These are phyloP conservation scores for Delonix regia DNA, from an alignment of 306 rosid genomes.

Conservation along the genomic window DNA sequence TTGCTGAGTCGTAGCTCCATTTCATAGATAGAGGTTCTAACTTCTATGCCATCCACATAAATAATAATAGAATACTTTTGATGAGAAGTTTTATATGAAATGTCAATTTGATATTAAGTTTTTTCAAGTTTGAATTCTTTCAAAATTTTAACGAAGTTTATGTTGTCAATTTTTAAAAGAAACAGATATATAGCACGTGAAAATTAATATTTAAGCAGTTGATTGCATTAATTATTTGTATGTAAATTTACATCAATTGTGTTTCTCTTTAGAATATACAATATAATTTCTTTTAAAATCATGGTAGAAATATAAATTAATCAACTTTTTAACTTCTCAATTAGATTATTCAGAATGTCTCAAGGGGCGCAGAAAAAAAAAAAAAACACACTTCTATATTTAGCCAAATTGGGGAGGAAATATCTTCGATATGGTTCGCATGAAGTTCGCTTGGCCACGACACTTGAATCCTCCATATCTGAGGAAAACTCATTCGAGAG, in stretches of 20 bases:
- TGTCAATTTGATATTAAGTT: not conserved
- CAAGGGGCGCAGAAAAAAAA: not conserved
- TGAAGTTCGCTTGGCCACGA: slow-evolving; percentile 18
- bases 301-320: not conserved
- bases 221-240: not conserved
- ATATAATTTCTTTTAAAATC: not conserved
- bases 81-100: slow-evolving; percentile 23
- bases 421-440: not conserved
- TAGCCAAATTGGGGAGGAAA: not conserved
- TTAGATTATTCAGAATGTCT: no score
- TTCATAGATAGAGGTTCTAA: slow-evolving; percentile 22
- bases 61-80: slow-evolving; percentile 5
- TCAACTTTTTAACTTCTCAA: not conserved
- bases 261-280: not conserved
- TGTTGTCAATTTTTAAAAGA: not conserved
- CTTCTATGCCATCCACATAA: not conserved
- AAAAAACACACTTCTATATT: not conserved
- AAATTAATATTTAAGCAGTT: not conserved
- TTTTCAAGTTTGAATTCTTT: not conserved
- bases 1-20: slow-evolving; percentile 30
- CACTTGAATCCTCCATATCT: not conserved
- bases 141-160: not conserved
- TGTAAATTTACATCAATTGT: not conserved
- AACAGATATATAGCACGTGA: not conserved
- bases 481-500: not conserved